A percentile compares a stretch with the other conserved stretches of the same genome.
phyloP scores from a whole-genome alignment of 2,329 filamentous ascomycete species.

The Colletotrichum cuscutae region DNA sequence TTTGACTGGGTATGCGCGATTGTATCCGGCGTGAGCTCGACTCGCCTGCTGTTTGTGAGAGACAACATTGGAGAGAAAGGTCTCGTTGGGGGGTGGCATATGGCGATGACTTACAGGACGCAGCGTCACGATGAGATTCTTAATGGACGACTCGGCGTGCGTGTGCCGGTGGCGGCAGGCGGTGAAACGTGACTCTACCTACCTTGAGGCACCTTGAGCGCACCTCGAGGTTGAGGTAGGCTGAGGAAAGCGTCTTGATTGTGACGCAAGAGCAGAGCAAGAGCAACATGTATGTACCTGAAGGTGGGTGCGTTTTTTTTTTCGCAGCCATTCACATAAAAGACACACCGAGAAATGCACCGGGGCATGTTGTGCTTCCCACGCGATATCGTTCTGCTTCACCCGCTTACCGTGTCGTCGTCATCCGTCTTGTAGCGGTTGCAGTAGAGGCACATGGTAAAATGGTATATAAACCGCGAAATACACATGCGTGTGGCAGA shows the following conservation, averaged over 20 bases:
- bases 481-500: not conserved
- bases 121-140: not conserved
- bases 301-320: not conserved
- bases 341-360: not conserved
- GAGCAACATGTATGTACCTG: rapidly evolving
- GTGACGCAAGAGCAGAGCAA: not conserved
- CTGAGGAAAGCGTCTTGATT: not conserved
- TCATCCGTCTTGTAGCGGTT: not conserved
- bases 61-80: no score
- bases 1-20: not conserved
- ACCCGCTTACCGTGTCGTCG: not conserved
- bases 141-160: not conserved
- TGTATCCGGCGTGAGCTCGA: not conserved
- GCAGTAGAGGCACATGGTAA: no score
- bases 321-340: not conserved
- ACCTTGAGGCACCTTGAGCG: no score
- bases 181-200: not conserved
- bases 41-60: not conserved
- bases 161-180: not conserved
- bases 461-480: not conserved
- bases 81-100: no score
- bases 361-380: not conserved
- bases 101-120: not conserved
- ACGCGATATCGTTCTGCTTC: not conserved
- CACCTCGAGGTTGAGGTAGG: not conserved